Conservation (phyloP, 2,329 filamentous ascomycete genomes). For the Fulvia fulva region DNA sequence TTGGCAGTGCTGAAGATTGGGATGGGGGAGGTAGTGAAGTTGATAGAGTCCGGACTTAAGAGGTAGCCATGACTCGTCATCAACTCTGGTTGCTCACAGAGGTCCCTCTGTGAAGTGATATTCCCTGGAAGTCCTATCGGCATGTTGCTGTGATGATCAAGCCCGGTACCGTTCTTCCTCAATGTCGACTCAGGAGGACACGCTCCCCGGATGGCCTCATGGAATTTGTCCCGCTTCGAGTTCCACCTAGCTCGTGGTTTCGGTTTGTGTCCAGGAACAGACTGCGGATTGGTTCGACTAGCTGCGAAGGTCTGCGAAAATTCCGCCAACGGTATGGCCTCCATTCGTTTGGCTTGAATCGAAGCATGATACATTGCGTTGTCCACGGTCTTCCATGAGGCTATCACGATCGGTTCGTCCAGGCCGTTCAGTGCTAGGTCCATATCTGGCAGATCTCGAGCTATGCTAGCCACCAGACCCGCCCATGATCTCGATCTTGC, state of each 20-base stretch:
- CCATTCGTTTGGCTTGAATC: neutral
- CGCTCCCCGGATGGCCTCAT: neutral
- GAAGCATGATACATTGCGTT: neutral
- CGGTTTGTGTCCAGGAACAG: neutral
- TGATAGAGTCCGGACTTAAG: conserved; percentile 40
- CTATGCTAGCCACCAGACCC: neutral
- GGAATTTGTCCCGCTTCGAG: neutral
- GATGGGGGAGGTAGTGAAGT: conserved; percentile 38
- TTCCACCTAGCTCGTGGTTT: neutral
- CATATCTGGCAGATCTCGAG: conserved; percentile 6
- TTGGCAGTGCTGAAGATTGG: conserved; percentile 48
- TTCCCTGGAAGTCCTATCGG: neutral
- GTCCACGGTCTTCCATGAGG: conserved; percentile 21
- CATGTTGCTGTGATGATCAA: neutral
- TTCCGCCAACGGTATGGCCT: conserved; percentile 30
- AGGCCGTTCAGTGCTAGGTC: conserved; percentile 36
- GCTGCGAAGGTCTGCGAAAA: neutral
- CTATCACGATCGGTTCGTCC: conserved; percentile 41
- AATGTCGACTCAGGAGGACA: neutral
- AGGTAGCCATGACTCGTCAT: conserved; percentile 42
- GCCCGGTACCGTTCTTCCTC: neutral
- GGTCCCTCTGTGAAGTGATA: conserved; percentile 24
- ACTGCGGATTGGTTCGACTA: neutral
- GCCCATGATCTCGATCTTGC: neutral
- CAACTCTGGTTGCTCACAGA: conserved; percentile 43